Conservation (phyloP, 306 rosid genomes). For the Quercus parvula region DNA sequence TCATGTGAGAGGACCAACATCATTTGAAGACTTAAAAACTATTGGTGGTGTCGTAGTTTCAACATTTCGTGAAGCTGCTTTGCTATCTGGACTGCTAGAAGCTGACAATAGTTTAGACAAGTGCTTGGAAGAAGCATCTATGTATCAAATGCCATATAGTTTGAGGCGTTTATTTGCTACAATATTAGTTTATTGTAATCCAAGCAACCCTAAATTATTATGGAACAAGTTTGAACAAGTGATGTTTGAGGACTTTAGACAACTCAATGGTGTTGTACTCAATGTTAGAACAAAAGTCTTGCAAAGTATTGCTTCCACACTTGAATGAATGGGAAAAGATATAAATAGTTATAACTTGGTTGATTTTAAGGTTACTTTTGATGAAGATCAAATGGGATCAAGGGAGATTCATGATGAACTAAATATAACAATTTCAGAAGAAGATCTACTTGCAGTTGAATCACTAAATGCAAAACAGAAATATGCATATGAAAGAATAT, state of each 20-base stretch:
- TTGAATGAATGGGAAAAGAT: not conserved
- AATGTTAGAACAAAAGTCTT: not conserved
- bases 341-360: not conserved
- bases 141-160: not conserved
- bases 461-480: no score
- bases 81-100: not conserved
- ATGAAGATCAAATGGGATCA: no score
- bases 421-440: no score
- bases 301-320: not conserved
- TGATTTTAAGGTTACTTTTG: not conserved
- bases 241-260: not conserved
- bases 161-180: not conserved
- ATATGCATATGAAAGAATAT: not conserved
- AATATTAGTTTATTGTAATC: not conserved
- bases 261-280: no score
- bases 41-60: not conserved
- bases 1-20: not conserved
- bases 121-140: not conserved
- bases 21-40: not conserved
- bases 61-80: not conserved
- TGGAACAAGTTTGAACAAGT: not conserved
- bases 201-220: not conserved
- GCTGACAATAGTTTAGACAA: not conserved
- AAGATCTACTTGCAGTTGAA: no score
- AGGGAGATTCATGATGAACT: no score